Percentiles rank a stretch among this genome's conserved stretches.
phyloP scores from a whole-genome alignment of 441 rosid species.

The Eruca vesicaria region DNA sequence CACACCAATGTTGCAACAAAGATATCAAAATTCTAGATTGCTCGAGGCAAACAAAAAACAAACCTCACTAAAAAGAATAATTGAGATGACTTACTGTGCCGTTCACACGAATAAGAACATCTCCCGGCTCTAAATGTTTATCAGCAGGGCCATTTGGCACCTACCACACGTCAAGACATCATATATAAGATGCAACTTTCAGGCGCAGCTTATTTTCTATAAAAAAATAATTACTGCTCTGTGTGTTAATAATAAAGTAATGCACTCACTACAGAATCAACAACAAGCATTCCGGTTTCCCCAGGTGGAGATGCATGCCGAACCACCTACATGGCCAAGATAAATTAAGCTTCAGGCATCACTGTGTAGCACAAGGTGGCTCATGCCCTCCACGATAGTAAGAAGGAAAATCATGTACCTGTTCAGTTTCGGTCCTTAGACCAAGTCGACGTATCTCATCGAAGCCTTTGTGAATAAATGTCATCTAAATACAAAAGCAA shows the following conservation, averaged over 20 bases:
- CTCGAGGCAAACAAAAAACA: constrained; percentile 1
- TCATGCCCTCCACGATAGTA: constrained; percentile 5
- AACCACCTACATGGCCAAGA: constrained; percentile 57
- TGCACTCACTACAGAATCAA: constrained; percentile 74
- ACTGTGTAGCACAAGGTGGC: background rate
- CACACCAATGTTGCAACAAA: constrained; percentile 8
- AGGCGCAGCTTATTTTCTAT: background rate
- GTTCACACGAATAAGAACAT: constrained; percentile 84
- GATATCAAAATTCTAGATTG: background rate
- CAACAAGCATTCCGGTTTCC: constrained; percentile 97
- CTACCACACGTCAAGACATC: constrained; percentile 43
- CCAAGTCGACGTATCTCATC: constrained; percentile 97
- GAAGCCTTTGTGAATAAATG: constrained; percentile 91
- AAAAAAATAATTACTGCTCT: background rate
- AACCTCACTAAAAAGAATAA: background rate
- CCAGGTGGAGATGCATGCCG: constrained; percentile 71
- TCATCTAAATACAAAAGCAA: constrained; percentile 52
- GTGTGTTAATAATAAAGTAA: constrained; percentile 10
- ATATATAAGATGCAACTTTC: background rate
- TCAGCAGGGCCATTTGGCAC: constrained; percentile 96
- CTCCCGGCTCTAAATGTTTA: constrained; percentile 85
- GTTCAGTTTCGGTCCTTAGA: constrained; percentile 82
- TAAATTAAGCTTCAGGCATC: constrained; percentile 23
- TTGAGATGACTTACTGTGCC: constrained; percentile 62
- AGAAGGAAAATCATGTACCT: constrained; percentile 47